Conservation (phyloP, 129 eudicot genomes). For the Chrysanthemum lavandulifolium region DNA sequence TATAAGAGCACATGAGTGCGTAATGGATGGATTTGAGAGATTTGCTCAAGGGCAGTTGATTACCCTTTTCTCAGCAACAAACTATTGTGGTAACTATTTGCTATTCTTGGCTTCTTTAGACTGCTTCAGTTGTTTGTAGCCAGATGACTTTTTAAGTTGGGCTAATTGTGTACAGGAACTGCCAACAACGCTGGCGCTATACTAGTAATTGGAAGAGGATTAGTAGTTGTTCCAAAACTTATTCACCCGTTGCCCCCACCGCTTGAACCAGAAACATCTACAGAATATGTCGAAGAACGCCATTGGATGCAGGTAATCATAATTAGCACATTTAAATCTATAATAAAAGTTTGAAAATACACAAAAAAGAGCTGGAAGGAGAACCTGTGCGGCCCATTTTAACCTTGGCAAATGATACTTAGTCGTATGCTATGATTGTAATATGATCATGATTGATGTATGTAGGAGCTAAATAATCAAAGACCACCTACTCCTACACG, state of each 20-base stretch:
- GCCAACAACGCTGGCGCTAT: constrained; percentile 95
- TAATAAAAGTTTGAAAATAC: too few relatives aligned
- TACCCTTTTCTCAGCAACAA: constrained; percentile 95
- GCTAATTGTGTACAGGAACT: constrained; percentile 52
- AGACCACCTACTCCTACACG: too few relatives aligned
- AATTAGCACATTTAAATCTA: too few relatives aligned
- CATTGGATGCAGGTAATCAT: constrained; percentile 98
- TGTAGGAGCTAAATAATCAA: too few relatives aligned
- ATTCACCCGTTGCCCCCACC: constrained; percentile 94
- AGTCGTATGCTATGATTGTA: too few relatives aligned
- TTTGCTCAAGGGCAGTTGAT: constrained; percentile 95
- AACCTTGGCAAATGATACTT: too few relatives aligned
- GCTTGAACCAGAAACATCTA: constrained; percentile 80
- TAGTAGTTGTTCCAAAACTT: constrained; percentile 81
- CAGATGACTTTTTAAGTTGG: constrained; percentile 21
- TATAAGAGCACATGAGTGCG: constrained; percentile 98
- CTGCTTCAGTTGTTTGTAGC: neutral
- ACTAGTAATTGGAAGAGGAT: constrained; percentile 88
- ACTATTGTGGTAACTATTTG: constrained; percentile 73
- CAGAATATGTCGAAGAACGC: constrained; percentile 58
- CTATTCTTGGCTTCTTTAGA: neutral
- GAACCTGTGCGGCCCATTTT: too few relatives aligned
- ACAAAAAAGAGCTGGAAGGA: too few relatives aligned
- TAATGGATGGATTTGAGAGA: constrained; percentile 92
- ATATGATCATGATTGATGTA: too few relatives aligned